These are phyloP conservation scores for Quercus berberidifolia DNA, from an alignment of 306 rosid species.

Conservation along the genomic window DNA sequence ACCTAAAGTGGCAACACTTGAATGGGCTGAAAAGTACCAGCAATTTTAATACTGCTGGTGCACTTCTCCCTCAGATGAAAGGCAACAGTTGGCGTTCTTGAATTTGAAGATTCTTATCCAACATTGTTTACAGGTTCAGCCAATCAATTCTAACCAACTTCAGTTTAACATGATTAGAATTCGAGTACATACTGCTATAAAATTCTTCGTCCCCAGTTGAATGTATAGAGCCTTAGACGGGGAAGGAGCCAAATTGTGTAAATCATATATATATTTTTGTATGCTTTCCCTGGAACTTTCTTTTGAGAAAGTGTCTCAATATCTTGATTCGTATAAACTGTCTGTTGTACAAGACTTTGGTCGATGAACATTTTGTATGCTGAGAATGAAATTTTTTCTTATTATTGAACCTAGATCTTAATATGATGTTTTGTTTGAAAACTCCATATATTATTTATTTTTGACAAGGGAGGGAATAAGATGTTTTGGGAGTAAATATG, in stretches of 20 bases:
- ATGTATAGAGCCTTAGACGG: conserved; percentile 48
- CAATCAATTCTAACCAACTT: conserved; percentile 43
- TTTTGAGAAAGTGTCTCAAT: neutral
- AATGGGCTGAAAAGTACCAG: conserved; percentile 11
- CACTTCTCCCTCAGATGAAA: conserved; percentile 4
- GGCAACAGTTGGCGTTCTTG: conserved; percentile 7
- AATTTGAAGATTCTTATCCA: conserved; percentile 11
- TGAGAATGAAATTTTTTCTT: neutral
- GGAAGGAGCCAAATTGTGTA: conserved; percentile 52
- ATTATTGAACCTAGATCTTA: neutral
- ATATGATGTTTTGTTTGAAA: no score
- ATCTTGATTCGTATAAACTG: conserved; percentile 25
- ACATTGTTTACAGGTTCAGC: conserved; percentile 12
- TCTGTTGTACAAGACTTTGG: conserved; percentile 6
- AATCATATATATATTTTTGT: conserved; percentile 43
- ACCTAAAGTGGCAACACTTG: neutral
- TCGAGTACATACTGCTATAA: conserved; percentile 33
- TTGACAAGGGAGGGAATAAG: no score
- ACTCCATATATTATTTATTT: no score
- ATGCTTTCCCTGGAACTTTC: conserved; percentile 35
- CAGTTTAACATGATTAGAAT: conserved; percentile 36
- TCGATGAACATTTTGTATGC: neutral
- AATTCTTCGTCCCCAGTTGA: conserved; percentile 32
- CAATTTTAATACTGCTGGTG: conserved; percentile 33
- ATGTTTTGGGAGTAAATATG: no score